These are phyloP conservation scores for Prunus mira DNA, from an alignment of 306 rosid genomes.

Conservation along the genomic window DNA sequence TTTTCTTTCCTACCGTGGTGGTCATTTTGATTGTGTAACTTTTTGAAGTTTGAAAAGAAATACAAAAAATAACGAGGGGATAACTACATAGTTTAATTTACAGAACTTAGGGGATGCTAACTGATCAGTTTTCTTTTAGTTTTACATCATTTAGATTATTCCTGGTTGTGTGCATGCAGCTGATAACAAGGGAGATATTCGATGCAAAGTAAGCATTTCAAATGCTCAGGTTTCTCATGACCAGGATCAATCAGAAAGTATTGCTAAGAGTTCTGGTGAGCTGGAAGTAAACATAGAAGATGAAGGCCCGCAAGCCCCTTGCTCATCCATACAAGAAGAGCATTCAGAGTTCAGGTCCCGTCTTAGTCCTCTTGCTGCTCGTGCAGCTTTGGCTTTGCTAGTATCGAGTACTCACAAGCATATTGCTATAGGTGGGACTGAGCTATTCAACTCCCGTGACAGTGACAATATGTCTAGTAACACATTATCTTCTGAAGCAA, in stretches of 20 bases:
- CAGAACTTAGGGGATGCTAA: background rate
- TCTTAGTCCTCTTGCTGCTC: slow-evolving; percentile 26
- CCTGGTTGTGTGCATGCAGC: slow-evolving; percentile 18
- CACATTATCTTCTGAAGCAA: slow-evolving; percentile 4
- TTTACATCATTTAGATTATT: background rate
- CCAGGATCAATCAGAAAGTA: background rate
- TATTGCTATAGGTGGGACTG: slow-evolving; percentile 15
- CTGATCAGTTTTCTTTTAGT: background rate
- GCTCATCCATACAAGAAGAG: slow-evolving; percentile 6
- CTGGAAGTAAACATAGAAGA: background rate
- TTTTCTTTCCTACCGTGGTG: background rate
- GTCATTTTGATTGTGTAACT: background rate
- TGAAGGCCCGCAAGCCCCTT: slow-evolving; percentile 6
- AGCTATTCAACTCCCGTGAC: slow-evolving; percentile 15
- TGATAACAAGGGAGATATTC: slow-evolving; percentile 3
- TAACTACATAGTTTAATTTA: background rate
- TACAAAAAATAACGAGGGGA: background rate
- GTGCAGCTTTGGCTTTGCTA: slow-evolving; percentile 23
- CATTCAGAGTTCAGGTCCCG: slow-evolving; percentile 15
- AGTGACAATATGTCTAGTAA: background rate
- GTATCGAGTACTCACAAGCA: slow-evolving; percentile 8
- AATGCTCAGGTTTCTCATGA: background rate
- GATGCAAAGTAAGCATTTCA: slow-evolving; percentile 13
- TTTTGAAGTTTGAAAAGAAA: background rate
- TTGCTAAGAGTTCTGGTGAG: background rate